Evolutionary conservation across 495 filamentous ascomycete species (phyloP), one percentile per base, ranked within the genome.

Genomic region (Penicillium verhagenii): DNA sequence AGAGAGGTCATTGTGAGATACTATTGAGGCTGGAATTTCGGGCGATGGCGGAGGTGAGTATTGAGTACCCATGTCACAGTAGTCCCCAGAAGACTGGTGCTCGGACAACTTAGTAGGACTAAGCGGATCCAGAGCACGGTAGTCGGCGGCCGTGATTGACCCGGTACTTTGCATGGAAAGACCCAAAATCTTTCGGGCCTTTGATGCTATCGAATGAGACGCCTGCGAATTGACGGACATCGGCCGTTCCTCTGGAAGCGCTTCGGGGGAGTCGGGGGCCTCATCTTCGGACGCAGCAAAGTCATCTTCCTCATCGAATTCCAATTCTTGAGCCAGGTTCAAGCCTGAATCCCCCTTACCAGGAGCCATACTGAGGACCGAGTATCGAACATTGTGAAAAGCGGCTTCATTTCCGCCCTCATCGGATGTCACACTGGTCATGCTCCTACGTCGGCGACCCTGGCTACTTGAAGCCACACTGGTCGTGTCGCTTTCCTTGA

Each of bases 301-400:
- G 66, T 90, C 87, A 20, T 87, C 86, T 47, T 88, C 88, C 43
- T 89, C 88, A 52, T 90, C 90, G 37, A 95, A 86, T 47, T 86
- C 85, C 54, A 98, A 78, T 76, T 98, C 94, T 59, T 97, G 90
- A 8, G 94, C 94, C 37, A 98, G 72, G 59, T 86, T 94, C 33
- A 91, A 60, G 8, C 88, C 88, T 47, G 62, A 61, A 31, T 85
- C 85, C 18, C 74, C 61, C 63, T 86, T 87, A 9, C 74, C 81
- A 55, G 80, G 74, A 9, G 70, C 58, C 29, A 74, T 61, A 52
- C 73, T 80, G 54, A 86, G 75, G 31, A 86, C 76, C 10, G 91
- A 94, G 65, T 86, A 90, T 28, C 90, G 82, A 28, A 76, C 71
- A 58, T 71, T 71, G 28, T 65, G 68, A 52, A 66, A 66, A 20